A percentile compares a stretch with the other conserved stretches of the same genome.
Conservation (phyloP, 1,139 yeast species). For the Pichia sorboxylosa region DNA sequence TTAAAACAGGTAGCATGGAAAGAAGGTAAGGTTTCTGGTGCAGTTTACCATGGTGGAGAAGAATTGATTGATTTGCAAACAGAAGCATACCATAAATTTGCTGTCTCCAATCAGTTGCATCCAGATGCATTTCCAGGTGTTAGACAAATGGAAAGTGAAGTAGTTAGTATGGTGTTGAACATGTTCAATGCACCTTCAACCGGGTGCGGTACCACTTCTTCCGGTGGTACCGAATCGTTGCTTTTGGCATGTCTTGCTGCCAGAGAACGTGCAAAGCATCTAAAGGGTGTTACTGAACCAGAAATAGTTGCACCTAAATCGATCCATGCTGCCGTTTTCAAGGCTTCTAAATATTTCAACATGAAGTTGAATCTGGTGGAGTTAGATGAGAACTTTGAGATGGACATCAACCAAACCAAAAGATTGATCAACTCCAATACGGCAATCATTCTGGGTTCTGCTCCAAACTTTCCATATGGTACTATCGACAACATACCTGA, state of each 20-base stretch:
- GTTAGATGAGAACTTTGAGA: conserved; percentile 41
- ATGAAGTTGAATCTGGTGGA: conserved; percentile 78
- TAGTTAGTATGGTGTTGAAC: conserved; percentile 79
- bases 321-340: conserved; percentile 91
- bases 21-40: conserved; percentile 81
- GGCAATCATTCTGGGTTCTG: conserved; percentile 77
- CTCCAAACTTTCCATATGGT: conserved; percentile 96
- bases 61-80: conserved; percentile 65
- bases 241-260: conserved; percentile 82
- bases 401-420: conserved; percentile 51
- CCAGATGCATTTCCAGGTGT: conserved; percentile 97
- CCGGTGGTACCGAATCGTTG: conserved; percentile 96
- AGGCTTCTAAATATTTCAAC: conserved; percentile 85
- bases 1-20: conserved; percentile 51
- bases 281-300: conserved; percentile 56
- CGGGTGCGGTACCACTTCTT: conserved; percentile 83
- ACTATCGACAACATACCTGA: conserved; percentile 79
- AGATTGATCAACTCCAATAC: conserved; percentile 67
- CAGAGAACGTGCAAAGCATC: conserved; percentile 46
- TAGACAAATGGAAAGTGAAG: conserved; percentile 92
- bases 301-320: conserved; percentile 86
- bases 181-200: conserved; percentile 61
- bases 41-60: conserved; percentile 90
- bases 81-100: conserved; percentile 59
- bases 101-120: conserved; percentile 88